Conservation (phyloP, 192 early-diverging fungal genomes). For the Coemansia sp. region DNA sequence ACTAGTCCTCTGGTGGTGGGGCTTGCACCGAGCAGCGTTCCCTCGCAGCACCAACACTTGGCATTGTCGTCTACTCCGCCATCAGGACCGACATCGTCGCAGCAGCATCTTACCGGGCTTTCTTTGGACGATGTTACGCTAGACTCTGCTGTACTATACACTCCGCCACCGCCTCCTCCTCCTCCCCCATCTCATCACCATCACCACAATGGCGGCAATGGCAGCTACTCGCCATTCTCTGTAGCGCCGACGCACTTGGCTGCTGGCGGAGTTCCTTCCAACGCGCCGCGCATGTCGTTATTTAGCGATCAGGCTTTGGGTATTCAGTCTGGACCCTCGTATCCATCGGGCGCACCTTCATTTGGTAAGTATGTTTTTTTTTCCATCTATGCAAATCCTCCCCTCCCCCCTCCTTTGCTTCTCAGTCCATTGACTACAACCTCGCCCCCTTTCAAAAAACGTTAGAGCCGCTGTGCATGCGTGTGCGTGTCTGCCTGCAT, state of each 20-base stretch:
- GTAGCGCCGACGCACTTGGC: slow-evolving; percentile 6
- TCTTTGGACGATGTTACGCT: slow-evolving; percentile 5
- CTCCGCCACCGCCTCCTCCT: no score
- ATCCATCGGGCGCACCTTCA: slow-evolving; percentile 18
- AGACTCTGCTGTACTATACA: not conserved
- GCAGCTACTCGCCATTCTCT: slow-evolving; percentile 40
- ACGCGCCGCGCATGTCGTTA: slow-evolving; percentile 10
- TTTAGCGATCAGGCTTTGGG: slow-evolving; percentile 13
- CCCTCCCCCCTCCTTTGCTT: not conserved
- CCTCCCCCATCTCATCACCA: no score
- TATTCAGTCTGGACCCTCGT: slow-evolving; percentile 1
- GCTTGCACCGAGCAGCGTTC: not conserved
- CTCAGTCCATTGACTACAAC: no score
- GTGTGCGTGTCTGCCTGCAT: not conserved
- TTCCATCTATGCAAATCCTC: not conserved
- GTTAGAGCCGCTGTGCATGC: not conserved
- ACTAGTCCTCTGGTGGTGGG: not conserved
- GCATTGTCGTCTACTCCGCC: not conserved
- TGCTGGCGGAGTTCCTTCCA: slow-evolving; percentile 4
- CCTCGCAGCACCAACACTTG: not conserved
- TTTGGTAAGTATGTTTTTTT: slow-evolving; percentile 52
- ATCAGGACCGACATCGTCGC: not conserved
- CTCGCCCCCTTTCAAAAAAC: not conserved
- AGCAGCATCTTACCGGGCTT: slow-evolving; percentile 4
- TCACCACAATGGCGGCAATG: slow-evolving; percentile 6